Base-by-base conservation (phyloP, 148 eudicot species). In the Fagopyrum esculentum region DNA sequence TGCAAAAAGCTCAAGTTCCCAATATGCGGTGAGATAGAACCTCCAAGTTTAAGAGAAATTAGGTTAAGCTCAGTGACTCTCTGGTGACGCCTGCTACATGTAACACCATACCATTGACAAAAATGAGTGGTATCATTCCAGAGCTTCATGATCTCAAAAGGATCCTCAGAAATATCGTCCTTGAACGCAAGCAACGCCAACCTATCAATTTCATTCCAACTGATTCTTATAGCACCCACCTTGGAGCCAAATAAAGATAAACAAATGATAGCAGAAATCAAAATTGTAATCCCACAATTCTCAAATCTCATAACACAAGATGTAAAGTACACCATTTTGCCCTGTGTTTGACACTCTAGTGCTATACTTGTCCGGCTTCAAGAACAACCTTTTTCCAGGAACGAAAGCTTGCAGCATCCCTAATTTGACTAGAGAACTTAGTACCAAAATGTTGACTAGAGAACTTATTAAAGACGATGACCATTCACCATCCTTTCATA, bases 1-100 rank as follows among this genome's bases (percentile, higher is more conserved):
- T 12, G 56, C 9, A 77, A 9, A 29, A 80, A 80, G 74, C 74
- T 80, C 57, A 80, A 35, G 60, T 80, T 80, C 17, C 83, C 83
- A 45, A 80, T 2, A 22, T 11, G 77, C 0, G 83, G 83, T 52
- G 83, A 77, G 43, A 81, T 22, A 3, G 73, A 22, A 9, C 81
- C 81, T 30, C 45, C 56, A 30, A 78, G 78, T 6, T 52, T n/a
- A 0, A 26, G 45, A 3, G 78, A 75, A 1, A 15, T 3, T 46
- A 81, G 45, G 54, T 78, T 26, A 4, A 78, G 44, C 9, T 5
- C 22, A 2, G 49, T 72, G n/a, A 81, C 84, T 30, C 79, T 68
- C 3, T 55, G 73, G 15, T 75, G 74, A 47, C 12, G 57, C 52
- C 5, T 64, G 46, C 71, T 47, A 43, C 83, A 81, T 6, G 71